Evolutionary conservation across 441 rosid genomes (phyloP).

Genomic region (Erodium trifolium): DNA sequence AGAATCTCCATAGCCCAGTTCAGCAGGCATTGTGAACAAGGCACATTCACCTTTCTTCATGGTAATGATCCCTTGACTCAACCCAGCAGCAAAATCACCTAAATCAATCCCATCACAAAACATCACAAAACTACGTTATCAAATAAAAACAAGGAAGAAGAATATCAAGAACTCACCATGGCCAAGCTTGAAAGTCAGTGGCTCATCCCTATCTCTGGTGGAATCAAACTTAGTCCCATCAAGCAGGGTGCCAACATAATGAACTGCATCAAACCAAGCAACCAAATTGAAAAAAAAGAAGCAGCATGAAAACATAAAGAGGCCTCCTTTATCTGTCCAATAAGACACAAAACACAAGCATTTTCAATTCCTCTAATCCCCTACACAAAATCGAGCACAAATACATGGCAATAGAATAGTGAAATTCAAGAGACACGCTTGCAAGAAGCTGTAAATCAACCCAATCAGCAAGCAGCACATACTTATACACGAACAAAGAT

Average conservation of each 20-base stretch:
- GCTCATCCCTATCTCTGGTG: slow-evolving; percentile 35
- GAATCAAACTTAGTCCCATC: slow-evolving; percentile 42
- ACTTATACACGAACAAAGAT: background rate
- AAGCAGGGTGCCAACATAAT: slow-evolving; percentile 37
- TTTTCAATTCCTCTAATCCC: background rate
- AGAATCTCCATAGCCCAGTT: slow-evolving; percentile 34
- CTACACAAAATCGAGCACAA: slow-evolving; percentile 5
- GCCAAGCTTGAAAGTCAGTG: slow-evolving; percentile 41
- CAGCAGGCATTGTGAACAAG: slow-evolving; percentile 45
- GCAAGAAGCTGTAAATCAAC: background rate
- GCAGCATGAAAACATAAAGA: background rate
- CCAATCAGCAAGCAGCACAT: background rate
- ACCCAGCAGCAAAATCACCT: slow-evolving; percentile 41
- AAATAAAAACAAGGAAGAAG: background rate
- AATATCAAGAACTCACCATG: slow-evolving; percentile 27
- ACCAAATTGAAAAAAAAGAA: background rate
- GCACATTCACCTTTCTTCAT: slow-evolving; percentile 53
- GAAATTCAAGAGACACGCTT: too few species aligned
- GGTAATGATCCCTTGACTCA: slow-evolving; percentile 43
- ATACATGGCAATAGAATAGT: background rate
- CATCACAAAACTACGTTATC: background rate
- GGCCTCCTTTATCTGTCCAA: too few species aligned
- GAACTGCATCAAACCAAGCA: slow-evolving; percentile 34
- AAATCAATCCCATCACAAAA: slow-evolving; percentile 5
- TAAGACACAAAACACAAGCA: background rate